Base-by-base conservation (phyloP, 345 rosid species). In the Citrus maxima region DNA sequence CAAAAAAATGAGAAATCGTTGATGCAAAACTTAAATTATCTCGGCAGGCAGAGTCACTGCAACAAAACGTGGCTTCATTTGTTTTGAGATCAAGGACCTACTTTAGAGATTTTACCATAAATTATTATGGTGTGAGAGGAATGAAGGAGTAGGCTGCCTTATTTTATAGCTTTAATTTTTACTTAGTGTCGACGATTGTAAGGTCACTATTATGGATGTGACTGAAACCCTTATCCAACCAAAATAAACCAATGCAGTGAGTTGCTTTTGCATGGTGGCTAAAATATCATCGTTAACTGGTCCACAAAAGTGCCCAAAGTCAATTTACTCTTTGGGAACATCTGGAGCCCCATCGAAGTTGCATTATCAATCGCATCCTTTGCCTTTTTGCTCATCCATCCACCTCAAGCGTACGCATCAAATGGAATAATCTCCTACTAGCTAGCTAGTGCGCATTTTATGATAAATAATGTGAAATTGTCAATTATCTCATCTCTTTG, bases 201-300 rank as follows among this genome's bases (percentile, higher is more conserved):
- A 51, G 54, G 76, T 75, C 79, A 61, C 58, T 81, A n/a, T 66
- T 67, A 83, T 56, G 16, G 75, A 69, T 66, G 79, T 46, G 79
- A 77, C 71, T 46, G 18, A 38, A 46, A 65, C 69, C 80, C 78
- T 74, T 67, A 75, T 67, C 81, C 77, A 82, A 58, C 79, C 78
- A 76, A 84, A 79, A 78, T 22, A 67, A 82, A 58, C 79, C 78
- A 76, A 84, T 81, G 80, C 51, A 67, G 60, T 72, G 61, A 58
- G 71, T 76, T 79, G 22, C 87, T 72, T 80, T 80, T 82, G 82
- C 81, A 82, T 77, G 88, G 81, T 86, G 88, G 81, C 79, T 65
- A 28, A 77, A 61, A 35, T 76, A 81, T 79, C 72, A 77, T 80
- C 73, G 58, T 56, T 67, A 32, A n/a, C 54, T 74, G 86, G 85